Percentiles rank a stretch among this genome's conserved stretches.
phyloP scores from a whole-genome alignment of 129 eudicot species.

The Smallanthus sonchifolius region DNA sequence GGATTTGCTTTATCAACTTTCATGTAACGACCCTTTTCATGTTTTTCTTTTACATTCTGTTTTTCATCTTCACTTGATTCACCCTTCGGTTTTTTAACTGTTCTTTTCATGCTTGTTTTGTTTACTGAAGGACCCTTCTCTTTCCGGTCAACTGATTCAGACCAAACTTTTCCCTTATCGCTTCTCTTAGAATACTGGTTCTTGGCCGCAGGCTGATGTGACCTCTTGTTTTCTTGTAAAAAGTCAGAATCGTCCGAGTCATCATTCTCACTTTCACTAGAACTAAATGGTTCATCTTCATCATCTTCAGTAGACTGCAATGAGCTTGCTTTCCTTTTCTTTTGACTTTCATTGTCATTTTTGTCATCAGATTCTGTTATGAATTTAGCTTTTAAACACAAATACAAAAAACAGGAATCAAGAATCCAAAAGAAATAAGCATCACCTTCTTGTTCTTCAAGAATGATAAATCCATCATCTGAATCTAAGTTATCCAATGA shows the following conservation, averaged over 20 bases:
- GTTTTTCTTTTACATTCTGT: background rate
- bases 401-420: background rate
- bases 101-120: background rate
- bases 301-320: background rate
- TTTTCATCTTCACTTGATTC: background rate
- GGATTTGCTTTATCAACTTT: slow-evolving; percentile 6
- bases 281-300: background rate
- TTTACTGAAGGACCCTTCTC: background rate
- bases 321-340: background rate
- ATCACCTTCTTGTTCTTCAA: slow-evolving; percentile 21
- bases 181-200: background rate
- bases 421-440: background rate
- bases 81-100: background rate
- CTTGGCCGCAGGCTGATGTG: background rate
- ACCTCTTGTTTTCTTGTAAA: background rate
- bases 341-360: background rate
- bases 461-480: background rate
- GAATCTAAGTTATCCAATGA: background rate
- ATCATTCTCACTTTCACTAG: slow-evolving; percentile 22
- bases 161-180: background rate
- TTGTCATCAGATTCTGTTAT: slow-evolving; percentile 14
- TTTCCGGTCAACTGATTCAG: background rate
- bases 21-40: background rate
- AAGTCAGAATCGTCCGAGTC: background rate
- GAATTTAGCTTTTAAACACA: background rate